phyloP scores from a whole-genome alignment of 192 early-diverging fungal species.

The Pilaira anomala region DNA sequence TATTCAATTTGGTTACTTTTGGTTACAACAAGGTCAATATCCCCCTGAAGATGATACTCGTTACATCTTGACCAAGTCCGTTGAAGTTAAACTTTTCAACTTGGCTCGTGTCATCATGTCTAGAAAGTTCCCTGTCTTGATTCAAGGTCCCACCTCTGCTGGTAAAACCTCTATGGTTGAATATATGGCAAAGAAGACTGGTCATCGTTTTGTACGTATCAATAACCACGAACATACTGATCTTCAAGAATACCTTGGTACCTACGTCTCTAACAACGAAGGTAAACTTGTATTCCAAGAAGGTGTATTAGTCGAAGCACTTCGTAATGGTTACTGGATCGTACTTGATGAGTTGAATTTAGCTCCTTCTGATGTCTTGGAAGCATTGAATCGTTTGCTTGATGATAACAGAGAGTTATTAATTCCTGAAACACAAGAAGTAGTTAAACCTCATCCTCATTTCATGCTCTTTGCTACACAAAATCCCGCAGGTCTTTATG shows the following conservation, averaged over 20 bases:
- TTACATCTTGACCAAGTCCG: constrained; percentile 89
- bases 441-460: constrained; percentile 88
- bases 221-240: constrained; percentile 99
- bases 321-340: constrained; percentile 95
- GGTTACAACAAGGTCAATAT: constrained; percentile 63
- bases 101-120: constrained; percentile 91
- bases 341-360: constrained; percentile 98
- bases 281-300: constrained; percentile 93
- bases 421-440: constrained; percentile 93
- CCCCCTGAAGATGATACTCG: constrained; percentile 35
- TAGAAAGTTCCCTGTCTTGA: constrained; percentile 87
- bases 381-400: constrained; percentile 93
- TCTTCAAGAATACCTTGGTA: constrained; percentile 95
- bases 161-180: constrained; percentile 99
- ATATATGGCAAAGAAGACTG: constrained; percentile 84
- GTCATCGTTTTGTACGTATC: constrained; percentile 95
- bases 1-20: constrained; percentile 83
- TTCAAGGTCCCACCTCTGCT: constrained; percentile 97
- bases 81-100: constrained; percentile 79
- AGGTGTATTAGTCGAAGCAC: constrained; percentile 90
- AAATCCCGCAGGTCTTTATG: constrained; percentile 97
- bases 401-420: constrained; percentile 98
- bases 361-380: constrained; percentile 96
- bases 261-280: constrained; percentile 78
- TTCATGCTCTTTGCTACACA: constrained; percentile 99